These are phyloP conservation scores for Penicillium sp. DNA, from an alignment of 2,329 filamentous ascomycete species.

Conservation along the genomic window DNA sequence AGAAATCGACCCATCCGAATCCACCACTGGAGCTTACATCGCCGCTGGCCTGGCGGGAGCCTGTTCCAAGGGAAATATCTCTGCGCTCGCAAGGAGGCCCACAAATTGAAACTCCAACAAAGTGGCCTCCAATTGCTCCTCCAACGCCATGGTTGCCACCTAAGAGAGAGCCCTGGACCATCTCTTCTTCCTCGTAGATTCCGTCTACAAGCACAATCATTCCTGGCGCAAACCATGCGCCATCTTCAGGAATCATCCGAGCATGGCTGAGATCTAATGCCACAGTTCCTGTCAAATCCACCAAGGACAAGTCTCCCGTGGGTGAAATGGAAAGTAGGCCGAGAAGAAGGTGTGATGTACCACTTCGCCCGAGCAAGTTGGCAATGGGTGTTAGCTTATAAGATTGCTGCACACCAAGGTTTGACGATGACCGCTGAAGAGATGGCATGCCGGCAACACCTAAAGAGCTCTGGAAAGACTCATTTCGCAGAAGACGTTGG, in stretches of 20 bases:
- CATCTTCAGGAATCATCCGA: slow-evolving; percentile 78
- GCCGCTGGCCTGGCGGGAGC: slow-evolving; percentile 47
- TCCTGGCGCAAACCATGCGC: slow-evolving; percentile 89
- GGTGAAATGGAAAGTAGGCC: slow-evolving; percentile 81
- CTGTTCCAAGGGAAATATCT: slow-evolving; percentile 74
- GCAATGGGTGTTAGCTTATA: slow-evolving; percentile 89
- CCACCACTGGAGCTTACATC: slow-evolving; percentile 66
- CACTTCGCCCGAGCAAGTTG: slow-evolving; percentile 75
- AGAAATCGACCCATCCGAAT: slow-evolving; percentile 96
- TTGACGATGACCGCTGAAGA: slow-evolving; percentile 63
- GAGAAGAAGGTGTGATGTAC: slow-evolving; percentile 81
- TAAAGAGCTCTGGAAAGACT: slow-evolving; percentile 86
- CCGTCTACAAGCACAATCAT: slow-evolving; percentile 97
- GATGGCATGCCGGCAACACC: slow-evolving; percentile 61
- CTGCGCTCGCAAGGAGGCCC: slow-evolving; percentile 90
- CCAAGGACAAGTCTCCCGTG: slow-evolving; percentile 78
- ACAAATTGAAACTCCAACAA: slow-evolving; percentile 86
- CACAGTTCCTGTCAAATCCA: slow-evolving; percentile 87
- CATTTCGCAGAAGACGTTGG: slow-evolving; percentile 87
- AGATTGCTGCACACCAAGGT: slow-evolving; percentile 61
- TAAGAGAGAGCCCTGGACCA: slow-evolving; percentile 65
- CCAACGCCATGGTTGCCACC: slow-evolving; percentile 81
- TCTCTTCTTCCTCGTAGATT: slow-evolving; percentile 92
- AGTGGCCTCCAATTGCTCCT: slow-evolving; percentile 87
- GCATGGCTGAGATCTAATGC: slow-evolving; percentile 80